These are phyloP conservation scores for Beta vulgaris DNA, from an alignment of 148 eudicot species.

Conservation along the genomic window DNA sequence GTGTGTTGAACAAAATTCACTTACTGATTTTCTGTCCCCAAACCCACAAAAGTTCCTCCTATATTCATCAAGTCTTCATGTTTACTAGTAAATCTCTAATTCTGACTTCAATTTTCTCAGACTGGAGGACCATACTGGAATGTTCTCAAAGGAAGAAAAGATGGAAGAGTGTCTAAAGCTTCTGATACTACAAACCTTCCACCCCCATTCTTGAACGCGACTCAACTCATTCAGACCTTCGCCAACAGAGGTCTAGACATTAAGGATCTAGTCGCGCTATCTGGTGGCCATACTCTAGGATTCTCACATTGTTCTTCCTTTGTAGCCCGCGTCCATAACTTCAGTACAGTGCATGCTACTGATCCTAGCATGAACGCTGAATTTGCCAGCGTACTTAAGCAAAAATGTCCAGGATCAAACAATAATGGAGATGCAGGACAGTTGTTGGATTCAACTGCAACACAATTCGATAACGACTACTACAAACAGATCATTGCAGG, in stretches of 20 bases:
- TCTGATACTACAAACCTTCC: slow-evolving; percentile 48
- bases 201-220: slow-evolving; percentile 42
- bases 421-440: slow-evolving; percentile 49
- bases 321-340: slow-evolving; percentile 49
- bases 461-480: slow-evolving; percentile 57
- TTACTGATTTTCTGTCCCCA: too few relatives aligned
- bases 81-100: slow-evolving; percentile 1
- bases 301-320: slow-evolving; percentile 76
- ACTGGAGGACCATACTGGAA: slow-evolving; percentile 61
- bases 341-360: slow-evolving; percentile 36
- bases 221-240: slow-evolving; percentile 51
- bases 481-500: slow-evolving; percentile 42
- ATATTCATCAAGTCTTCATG: neutral
- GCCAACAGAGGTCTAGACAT: slow-evolving; percentile 38
- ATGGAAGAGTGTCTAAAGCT: slow-evolving; percentile 54
- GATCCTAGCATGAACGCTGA: slow-evolving; percentile 51
- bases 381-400: slow-evolving; percentile 43
- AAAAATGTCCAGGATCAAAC: slow-evolving; percentile 44
- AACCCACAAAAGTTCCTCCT: too few relatives aligned
- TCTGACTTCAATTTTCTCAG: slow-evolving; percentile 17
- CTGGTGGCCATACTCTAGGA: slow-evolving; percentile 68
- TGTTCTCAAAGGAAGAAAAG: slow-evolving; percentile 63
- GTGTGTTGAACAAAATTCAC: too few relatives aligned
- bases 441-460: slow-evolving; percentile 54
- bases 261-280: slow-evolving; percentile 55